Conservation (phyloP, 2,329 filamentous ascomycete genomes). For the Verticillium nonalfalfae region DNA sequence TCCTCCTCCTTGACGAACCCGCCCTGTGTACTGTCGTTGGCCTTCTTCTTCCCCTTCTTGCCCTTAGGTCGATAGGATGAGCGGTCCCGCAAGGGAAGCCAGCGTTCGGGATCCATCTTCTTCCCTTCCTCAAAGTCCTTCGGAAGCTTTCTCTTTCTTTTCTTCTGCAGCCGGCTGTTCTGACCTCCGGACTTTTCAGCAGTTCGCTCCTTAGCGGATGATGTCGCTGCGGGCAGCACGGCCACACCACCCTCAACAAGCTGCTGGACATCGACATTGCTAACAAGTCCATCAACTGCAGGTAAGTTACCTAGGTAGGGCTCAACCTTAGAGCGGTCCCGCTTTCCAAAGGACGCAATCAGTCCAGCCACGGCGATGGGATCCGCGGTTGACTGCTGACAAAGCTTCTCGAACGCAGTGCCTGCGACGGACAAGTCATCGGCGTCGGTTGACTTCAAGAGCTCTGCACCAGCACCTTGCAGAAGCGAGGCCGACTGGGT, state of each 20-base stretch:
- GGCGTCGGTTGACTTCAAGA: conserved; percentile 67
- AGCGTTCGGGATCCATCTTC: conserved; percentile 82
- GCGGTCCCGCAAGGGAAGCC: conserved; percentile 85
- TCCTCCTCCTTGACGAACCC: conserved; percentile 71
- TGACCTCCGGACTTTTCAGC: conserved; percentile 15
- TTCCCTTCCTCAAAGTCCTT: conserved; percentile 73
- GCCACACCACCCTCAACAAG: conserved; percentile 64
- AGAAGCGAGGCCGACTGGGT: conserved; percentile 56
- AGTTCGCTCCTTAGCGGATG: conserved; percentile 41
- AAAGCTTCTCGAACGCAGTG: conserved; percentile 71
- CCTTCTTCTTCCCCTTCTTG: conserved; percentile 84
- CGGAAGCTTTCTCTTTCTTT: conserved; percentile 57
- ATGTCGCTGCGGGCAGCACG: conserved; percentile 32
- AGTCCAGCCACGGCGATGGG: conserved; percentile 70
- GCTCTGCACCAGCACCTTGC: conserved; percentile 73
- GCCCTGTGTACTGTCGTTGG: conserved; percentile 74
- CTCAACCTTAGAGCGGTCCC: conserved; percentile 48
- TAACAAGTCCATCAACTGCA: conserved; percentile 53
- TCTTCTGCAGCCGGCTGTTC: conserved; percentile 24
- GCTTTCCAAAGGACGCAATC: conserved; percentile 72
- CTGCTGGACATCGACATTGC: conserved; percentile 46
- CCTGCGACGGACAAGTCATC: conserved; percentile 66
- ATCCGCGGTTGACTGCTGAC: conserved; percentile 59
- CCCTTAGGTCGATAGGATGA: conserved; percentile 87
- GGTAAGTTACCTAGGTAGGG: conserved; percentile 32